Evolutionary conservation across 1,284 basidiomycete species (phyloP).

Genomic region (Rhodotorula sp.): DNA sequence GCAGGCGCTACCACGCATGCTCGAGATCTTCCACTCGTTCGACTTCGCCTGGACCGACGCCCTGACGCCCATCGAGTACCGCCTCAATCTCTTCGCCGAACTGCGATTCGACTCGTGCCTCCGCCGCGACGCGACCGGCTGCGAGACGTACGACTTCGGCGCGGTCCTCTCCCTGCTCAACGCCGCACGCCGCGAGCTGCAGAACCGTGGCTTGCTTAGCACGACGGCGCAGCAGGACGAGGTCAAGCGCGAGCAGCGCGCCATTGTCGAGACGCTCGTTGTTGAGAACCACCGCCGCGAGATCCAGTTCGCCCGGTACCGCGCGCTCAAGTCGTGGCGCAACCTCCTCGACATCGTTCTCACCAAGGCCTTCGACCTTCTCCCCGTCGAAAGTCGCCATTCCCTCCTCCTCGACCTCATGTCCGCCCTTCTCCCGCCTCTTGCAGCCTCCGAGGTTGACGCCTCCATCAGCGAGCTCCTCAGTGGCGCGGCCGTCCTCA

Average conservation of each 20-base stretch:
- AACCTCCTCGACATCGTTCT: conserved; percentile 77
- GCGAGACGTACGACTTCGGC: conserved; percentile 75
- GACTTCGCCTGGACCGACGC: conserved; percentile 86
- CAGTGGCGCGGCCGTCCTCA: conserved; percentile 75
- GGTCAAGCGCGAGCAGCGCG: conserved; percentile 68
- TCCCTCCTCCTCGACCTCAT: conserved; percentile 84
- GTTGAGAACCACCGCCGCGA: conserved; percentile 83
- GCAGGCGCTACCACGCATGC: conserved; percentile 77
- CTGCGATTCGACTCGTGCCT: conserved; percentile 76
- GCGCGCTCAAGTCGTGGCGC: conserved; percentile 78
- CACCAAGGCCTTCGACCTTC: conserved; percentile 75
- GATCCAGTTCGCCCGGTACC: conserved; percentile 68
- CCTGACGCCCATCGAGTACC: conserved; percentile 60
- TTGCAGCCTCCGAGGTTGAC: conserved; percentile 60
- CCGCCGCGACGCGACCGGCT: conserved; percentile 69
- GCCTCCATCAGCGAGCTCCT: conserved; percentile 75
- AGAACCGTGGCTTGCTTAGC: conserved; percentile 67
- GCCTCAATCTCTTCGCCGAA: conserved; percentile 68
- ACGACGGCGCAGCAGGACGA: conserved; percentile 66
- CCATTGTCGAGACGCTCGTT: conserved; percentile 76
- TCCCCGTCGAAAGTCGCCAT: conserved; percentile 77
- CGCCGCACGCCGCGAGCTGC: conserved; percentile 62
- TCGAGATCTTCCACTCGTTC: conserved; percentile 81
- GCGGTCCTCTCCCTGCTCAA: conserved; percentile 69
- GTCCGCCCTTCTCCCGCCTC: conserved; percentile 60